Evolutionary conservation across 2,329 filamentous ascomycete genomes (phyloP), one percentile per base, ranked within the genome.

Genomic region (Fusarium abutilonis): DNA sequence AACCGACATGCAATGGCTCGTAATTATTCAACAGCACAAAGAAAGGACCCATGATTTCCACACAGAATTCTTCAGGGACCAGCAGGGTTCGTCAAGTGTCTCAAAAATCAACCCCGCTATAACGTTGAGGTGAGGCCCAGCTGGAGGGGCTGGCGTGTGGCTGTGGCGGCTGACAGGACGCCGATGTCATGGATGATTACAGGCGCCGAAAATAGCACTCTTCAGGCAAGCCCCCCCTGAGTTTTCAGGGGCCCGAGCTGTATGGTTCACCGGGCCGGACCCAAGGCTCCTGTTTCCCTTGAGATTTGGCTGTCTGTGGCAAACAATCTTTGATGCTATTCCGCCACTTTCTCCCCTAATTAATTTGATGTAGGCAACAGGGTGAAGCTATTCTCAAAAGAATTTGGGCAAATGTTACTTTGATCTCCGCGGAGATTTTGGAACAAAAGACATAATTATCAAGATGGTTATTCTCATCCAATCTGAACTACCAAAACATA

Each of bases 141-240:
- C 29, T 34, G 31, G 13, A 34, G 31, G 41, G 47, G 43, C 34
- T 63, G 40, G 45, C 31, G 34, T 64, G 56, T 69, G 68, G 66
- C 68, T 66, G 66, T 70, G 68, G 56, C 58, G 58, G 68, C 68
- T 70, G 52, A 62, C 48, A 34, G 6, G 10, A 51, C 14, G 14
- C 26, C 14, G 7, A 41, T 53, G 41, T 32, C 44, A 61, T 42
- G 23, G 23, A 38, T 34, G 23, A 31, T 38, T 32, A 19, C n/a
- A 42, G 28, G 40, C 36, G 51, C 67, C 60, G 63, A 68, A 63
- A 70, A 70, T 69, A 70, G 68, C 46, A 58, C 28, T 29, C 13
- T 17, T 15, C 17, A 29, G 42, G 13, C 28, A 9, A 42, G 15
- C 4, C 5, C 21, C n/a, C 13, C 26, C 35, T 17, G 13, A 14